These are phyloP conservation scores for Pseudocercospora macadamiae DNA, from an alignment of 2,329 filamentous ascomycete genomes.

Conservation along the genomic window DNA sequence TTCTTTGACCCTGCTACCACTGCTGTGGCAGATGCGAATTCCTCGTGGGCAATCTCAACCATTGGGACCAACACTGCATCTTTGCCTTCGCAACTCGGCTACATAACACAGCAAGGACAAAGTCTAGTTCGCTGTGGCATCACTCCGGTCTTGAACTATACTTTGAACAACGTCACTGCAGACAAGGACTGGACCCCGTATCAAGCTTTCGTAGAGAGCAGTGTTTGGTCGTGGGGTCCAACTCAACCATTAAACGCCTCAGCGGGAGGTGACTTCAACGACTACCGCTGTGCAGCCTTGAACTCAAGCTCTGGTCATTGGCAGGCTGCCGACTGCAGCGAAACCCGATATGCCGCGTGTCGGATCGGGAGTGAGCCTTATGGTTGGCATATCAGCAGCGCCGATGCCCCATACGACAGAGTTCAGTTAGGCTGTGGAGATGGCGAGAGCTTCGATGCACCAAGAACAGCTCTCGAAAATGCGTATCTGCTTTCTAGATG, in stretches of 20 bases:
- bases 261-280: slow-evolving; percentile 27
- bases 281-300: slow-evolving; percentile 59
- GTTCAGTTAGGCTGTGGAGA: slow-evolving; percentile 51
- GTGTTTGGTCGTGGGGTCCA: slow-evolving; percentile 64
- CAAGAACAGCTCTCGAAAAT: slow-evolving; percentile 67
- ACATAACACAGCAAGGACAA: slow-evolving; percentile 36
- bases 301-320: slow-evolving; percentile 58
- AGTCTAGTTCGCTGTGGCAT: slow-evolving; percentile 62
- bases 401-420: slow-evolving; percentile 44
- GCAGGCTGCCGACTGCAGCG: slow-evolving; percentile 60
- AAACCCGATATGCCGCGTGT: slow-evolving; percentile 58
- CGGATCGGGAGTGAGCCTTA: slow-evolving; percentile 58
- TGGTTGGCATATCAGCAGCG: slow-evolving; percentile 57
- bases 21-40: slow-evolving; percentile 50
- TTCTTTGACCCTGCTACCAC: slow-evolving; percentile 51
- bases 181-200: slow-evolving; percentile 53
- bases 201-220: slow-evolving; percentile 52
- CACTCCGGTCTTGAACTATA: slow-evolving; percentile 61
- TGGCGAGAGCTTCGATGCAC: slow-evolving; percentile 57
- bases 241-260: slow-evolving; percentile 58
- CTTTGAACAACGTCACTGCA: slow-evolving; percentile 57
- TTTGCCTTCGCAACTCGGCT: slow-evolving; percentile 6
- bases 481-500: slow-evolving; percentile 53
- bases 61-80: slow-evolving; percentile 23
- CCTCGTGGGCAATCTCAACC: slow-evolving; percentile 55